These are phyloP conservation scores for Aspergillus proliferans DNA, from an alignment of 2,329 filamentous ascomycete genomes.

Conservation along the genomic window DNA sequence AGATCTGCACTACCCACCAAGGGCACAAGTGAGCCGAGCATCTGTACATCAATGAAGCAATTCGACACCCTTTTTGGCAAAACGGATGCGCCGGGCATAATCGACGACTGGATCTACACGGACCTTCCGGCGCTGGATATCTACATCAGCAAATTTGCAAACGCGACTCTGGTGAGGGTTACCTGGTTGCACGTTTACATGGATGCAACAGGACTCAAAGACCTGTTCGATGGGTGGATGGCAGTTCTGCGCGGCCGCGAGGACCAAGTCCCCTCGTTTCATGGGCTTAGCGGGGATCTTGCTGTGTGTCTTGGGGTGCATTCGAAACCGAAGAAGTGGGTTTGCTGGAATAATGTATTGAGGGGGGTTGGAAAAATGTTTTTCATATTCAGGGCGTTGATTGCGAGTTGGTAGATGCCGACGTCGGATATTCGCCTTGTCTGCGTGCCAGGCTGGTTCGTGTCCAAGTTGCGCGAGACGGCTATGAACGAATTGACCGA, in stretches of 20 bases:
- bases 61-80: no score
- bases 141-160: slow-evolving; percentile 44
- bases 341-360: no score
- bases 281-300: slow-evolving; percentile 31
- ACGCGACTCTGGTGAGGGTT: slow-evolving; percentile 46
- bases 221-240: slow-evolving; percentile 44
- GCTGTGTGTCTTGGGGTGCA: slow-evolving; percentile 15
- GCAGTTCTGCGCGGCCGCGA: slow-evolving; percentile 40
- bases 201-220: slow-evolving; percentile 41
- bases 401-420: no score
- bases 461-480: slow-evolving; percentile 23
- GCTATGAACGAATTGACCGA: slow-evolving; percentile 4
- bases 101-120: slow-evolving; percentile 36
- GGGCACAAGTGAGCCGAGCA: no score
- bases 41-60: no score
- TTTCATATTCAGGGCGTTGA: no score
- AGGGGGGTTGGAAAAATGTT: no score
- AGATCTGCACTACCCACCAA: no score
- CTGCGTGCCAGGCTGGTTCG: slow-evolving; percentile 31
- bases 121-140: slow-evolving; percentile 45
- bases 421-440: slow-evolving; percentile 20
- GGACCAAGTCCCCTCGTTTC: slow-evolving; percentile 34
- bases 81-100: neutral
- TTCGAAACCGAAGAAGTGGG: no score
- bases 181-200: slow-evolving; percentile 44